phyloP scores from a whole-genome alignment of 495 filamentous ascomycete species.

The Apiosordaria backusii region DNA sequence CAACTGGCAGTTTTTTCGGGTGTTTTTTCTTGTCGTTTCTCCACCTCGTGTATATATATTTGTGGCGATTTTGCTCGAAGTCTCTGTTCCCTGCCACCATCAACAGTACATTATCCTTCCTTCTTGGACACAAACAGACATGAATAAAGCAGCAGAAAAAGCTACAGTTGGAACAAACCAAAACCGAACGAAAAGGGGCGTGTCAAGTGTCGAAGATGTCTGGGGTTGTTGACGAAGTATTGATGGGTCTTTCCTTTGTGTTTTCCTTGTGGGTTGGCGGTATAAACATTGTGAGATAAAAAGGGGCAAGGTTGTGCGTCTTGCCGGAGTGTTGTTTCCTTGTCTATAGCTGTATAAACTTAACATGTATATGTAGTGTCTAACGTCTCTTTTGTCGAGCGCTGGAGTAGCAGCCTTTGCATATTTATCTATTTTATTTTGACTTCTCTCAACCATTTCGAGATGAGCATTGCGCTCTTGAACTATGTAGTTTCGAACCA shows the following conservation, averaged over 20 bases:
- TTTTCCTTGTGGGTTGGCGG: not conserved
- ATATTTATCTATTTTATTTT: not conserved
- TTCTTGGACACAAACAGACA: not conserved
- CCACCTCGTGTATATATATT: not conserved
- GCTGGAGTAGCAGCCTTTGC: not conserved
- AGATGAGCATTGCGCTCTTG: no score
- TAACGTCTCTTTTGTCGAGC: not conserved
- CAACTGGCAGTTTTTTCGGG: constrained; percentile 5
- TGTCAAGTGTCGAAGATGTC: not conserved
- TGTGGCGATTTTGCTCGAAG: not conserved
- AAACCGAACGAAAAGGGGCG: not conserved
- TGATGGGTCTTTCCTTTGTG: not conserved
- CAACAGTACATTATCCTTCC: not conserved
- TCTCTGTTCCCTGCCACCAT: not conserved
- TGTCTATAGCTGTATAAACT: not conserved
- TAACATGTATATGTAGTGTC: not conserved
- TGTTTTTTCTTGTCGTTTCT: constrained; percentile 1
- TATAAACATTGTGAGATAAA: not conserved
- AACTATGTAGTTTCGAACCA: no score
- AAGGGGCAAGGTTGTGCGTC: not conserved
- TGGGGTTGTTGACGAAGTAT: not conserved
- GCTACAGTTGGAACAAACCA: not conserved
- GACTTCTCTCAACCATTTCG: no score
- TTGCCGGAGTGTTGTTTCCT: not conserved
- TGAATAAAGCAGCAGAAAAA: not conserved